Base-by-base conservation (phyloP, 805 yeast species). In the Myxozyma monticola region DNA sequence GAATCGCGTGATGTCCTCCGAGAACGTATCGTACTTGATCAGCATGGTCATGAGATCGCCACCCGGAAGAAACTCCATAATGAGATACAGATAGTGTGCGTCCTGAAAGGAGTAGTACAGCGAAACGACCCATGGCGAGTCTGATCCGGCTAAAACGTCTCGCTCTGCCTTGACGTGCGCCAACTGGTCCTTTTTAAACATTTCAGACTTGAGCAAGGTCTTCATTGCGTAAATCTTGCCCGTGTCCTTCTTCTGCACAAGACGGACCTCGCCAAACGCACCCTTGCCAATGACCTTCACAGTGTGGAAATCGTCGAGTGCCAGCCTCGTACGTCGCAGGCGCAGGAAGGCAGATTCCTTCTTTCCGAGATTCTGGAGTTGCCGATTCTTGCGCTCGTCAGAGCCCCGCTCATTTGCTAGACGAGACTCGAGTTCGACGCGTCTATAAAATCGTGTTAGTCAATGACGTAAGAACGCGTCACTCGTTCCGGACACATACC, bases 141-240 rank as follows among this genome's bases (percentile, higher is more conserved):
- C 89, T 36, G 88, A 79, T 28, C 88, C 90, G 0, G 96, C 98
- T 61, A 91, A 75, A 22, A 93, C 96, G 69, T 93, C 98, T 64
- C 96, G 80, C 69, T 90, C 96, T 0, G 97, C 96, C 65, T 89
- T 91, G 37, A 90, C 96, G 67, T 89, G 96, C 0, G 96, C 96
- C 50, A 90, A 73, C 68, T 89, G 96, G 61, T 91, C 98, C 64
- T 88, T 89, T 63, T 88, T 86, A 70, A 85, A 89, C 95, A 93
- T 89, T 69, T 93, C 99, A 44, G 85, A 78, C 69, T 88, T 93
- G 65, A 84, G 76, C 63, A 85, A 77, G 2, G 96, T 90, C 70
- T 89, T 89, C 99, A 88, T 93, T 42, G 96, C 96, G 72, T 83
- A 89, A 30, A 86, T 90, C 69, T 86, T 84, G 45, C 96, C 96